Percentiles rank a stretch among this genome's conserved stretches.
Evolutionary conservation across 192 early-diverging fungal genomes (phyloP).

Genomic region (Backusella parvicylindrica): DNA sequence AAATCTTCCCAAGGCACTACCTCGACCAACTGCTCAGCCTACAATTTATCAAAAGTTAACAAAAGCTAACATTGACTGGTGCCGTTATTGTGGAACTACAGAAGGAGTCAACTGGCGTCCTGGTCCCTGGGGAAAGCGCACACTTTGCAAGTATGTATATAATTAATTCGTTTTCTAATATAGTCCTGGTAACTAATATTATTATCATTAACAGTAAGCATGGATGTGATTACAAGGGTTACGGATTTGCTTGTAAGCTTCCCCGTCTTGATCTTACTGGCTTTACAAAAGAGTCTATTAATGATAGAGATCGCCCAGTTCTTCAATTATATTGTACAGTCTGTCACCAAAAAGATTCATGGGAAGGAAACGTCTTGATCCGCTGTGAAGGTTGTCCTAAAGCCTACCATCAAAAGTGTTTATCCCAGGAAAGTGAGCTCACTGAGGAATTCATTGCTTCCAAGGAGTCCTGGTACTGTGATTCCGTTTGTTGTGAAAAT

Average conservation of each 20-base stretch:
- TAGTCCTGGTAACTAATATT: neutral
- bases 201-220: conserved; percentile 59
- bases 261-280: conserved; percentile 79
- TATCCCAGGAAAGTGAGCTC: neutral
- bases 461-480: conserved; percentile 60
- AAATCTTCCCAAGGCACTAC: neutral
- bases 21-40: conserved; percentile 28
- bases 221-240: conserved; percentile 94
- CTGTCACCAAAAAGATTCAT: conserved; percentile 71
- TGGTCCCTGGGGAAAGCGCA: conserved; percentile 92
- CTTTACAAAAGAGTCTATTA: conserved; percentile 70
- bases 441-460: conserved; percentile 40
- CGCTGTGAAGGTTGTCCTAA: conserved; percentile 85
- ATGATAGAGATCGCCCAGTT: conserved; percentile 78
- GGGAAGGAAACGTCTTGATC: conserved; percentile 60
- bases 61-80: conserved; percentile 74
- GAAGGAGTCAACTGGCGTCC: conserved; percentile 88
- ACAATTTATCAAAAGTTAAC: conserved; percentile 65
- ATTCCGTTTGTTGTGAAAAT: conserved; percentile 51
- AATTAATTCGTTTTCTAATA: neutral
- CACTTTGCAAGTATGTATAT: conserved; percentile 82
- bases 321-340: conserved; percentile 80
- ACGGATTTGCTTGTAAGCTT: conserved; percentile 87
- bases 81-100: conserved; percentile 90
- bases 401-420: conserved; percentile 76